Conservation (phyloP, 495 filamentous ascomycete species). For the Jackrogersella minutella region DNA sequence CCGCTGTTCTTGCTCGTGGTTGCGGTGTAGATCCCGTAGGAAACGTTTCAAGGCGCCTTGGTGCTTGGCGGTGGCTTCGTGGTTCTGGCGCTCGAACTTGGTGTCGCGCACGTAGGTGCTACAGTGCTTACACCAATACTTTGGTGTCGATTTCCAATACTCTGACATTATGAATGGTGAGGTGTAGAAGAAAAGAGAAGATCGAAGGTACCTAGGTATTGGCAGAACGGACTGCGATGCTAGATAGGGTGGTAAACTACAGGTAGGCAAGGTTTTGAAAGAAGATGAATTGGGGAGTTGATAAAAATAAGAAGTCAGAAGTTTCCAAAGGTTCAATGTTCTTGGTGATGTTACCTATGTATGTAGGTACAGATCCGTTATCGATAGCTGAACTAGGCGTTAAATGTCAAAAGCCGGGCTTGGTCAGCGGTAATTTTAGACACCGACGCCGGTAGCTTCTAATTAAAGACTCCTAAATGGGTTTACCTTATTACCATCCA, state of each 20-base stretch:
- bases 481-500: no score
- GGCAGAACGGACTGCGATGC: no score
- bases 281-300: no score
- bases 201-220: neutral
- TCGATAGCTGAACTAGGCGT: no score
- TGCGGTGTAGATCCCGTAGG: slow-evolving; percentile 83
- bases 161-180: slow-evolving; percentile 75
- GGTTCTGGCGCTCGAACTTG: slow-evolving; percentile 84
- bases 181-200: neutral
- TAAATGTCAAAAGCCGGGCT: no score
- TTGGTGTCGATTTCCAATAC: slow-evolving; percentile 98
- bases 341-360: no score
- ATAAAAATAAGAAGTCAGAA: no score
- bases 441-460: neutral
- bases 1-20: slow-evolving; percentile 76
- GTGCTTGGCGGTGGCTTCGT: slow-evolving; percentile 89
- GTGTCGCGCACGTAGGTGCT: slow-evolving; percentile 90
- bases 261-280: no score
- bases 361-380: no score
- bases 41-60: slow-evolving; percentile 90
- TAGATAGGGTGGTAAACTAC: no score
- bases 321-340: no score
- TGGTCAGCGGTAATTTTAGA: neutral
- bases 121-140: slow-evolving; percentile 99
- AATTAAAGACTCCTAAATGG: no score